Evolutionary conservation across 306 rosid species (phyloP).

Genomic region (Biancaea sappan): DNA sequence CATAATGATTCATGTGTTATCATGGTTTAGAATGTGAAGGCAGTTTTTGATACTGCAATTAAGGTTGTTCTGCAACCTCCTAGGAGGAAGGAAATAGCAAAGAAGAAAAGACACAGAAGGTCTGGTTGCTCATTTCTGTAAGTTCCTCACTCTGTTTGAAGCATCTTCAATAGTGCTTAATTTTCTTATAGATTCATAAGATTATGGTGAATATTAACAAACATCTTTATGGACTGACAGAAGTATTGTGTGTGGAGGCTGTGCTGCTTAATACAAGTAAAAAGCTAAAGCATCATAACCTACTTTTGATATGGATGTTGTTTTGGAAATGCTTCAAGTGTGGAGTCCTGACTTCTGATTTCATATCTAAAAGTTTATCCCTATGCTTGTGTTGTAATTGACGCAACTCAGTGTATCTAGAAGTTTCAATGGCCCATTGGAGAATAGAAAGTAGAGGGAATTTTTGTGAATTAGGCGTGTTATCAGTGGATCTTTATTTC

Average conservation of each 20-base stretch:
- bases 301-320: slow-evolving; percentile 31
- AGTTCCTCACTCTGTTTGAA: slow-evolving; percentile 40
- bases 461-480: slow-evolving; percentile 44
- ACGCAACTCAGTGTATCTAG: slow-evolving; percentile 29
- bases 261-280: slow-evolving; percentile 49
- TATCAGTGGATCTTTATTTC: slow-evolving; percentile 31
- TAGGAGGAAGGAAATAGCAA: slow-evolving; percentile 79
- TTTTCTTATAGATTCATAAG: neutral
- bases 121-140: slow-evolving; percentile 84
- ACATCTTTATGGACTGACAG: slow-evolving; percentile 38
- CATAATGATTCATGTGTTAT: slow-evolving; percentile 16
- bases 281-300: slow-evolving; percentile 13
- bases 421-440: neutral
- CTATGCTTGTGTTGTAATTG: slow-evolving; percentile 39
- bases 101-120: slow-evolving; percentile 68
- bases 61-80: slow-evolving; percentile 99
- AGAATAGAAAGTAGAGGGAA: slow-evolving; percentile 59
- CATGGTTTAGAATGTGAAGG: slow-evolving; percentile 82
- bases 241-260: slow-evolving; percentile 83
- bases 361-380: slow-evolving; percentile 21
- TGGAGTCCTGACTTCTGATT: slow-evolving; percentile 43
- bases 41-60: slow-evolving; percentile 93
- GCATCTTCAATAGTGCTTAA: too few relatives aligned
- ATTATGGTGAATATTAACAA: slow-evolving; percentile 22
- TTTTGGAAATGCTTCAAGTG: slow-evolving; percentile 37